These are phyloP conservation scores for Penicillium polonicum DNA, from an alignment of 2,329 filamentous ascomycete species.

Conservation along the genomic window DNA sequence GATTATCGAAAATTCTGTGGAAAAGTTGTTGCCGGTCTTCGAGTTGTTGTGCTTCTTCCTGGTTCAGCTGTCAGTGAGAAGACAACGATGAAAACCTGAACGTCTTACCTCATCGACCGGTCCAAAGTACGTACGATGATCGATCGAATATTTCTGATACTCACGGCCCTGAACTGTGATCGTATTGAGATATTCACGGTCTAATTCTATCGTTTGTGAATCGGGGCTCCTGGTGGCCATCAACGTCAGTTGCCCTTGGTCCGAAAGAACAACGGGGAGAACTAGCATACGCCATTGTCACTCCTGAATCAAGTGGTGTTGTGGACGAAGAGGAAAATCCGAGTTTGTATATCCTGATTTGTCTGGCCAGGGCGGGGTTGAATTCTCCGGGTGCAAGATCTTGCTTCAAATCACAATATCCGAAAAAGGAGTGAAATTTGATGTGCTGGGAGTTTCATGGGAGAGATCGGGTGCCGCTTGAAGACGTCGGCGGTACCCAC, in stretches of 20 bases:
- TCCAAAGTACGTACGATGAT: conserved; percentile 64
- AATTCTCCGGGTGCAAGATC: conserved; percentile 15
- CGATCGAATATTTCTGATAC: conserved; percentile 66
- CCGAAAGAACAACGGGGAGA: conserved; percentile 10
- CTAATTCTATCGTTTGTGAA: conserved; percentile 52
- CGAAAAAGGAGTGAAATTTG: conserved; percentile 16
- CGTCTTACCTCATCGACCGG: conserved; percentile 67
- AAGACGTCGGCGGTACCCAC: conserved; percentile 20
- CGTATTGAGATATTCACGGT: conserved; percentile 59
- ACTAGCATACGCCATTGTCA: conserved; percentile 33
- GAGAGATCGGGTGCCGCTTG: conserved; percentile 26
- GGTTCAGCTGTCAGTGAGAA: conserved; percentile 15
- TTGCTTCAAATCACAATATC: conserved; percentile 13
- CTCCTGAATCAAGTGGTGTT: conserved; percentile 1
- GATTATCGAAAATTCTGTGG: conserved; percentile 62
- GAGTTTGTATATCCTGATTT: conserved; percentile 13
- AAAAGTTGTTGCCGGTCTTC: conserved; percentile 64
- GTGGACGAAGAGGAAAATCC: conserved; percentile 14
- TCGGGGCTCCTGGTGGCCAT: conserved; percentile 41
- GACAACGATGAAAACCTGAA: conserved; percentile 2
- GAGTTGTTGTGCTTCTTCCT: conserved; percentile 69
- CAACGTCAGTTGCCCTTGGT: conserved; percentile 27
- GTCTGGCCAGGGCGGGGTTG: conserved; percentile 19
- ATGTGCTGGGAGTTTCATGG: conserved; percentile 25
- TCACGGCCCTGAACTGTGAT: conserved; percentile 61